phyloP scores from a whole-genome alignment of 129 eudicot genomes.

The Daucus carota region DH1_v3.0 NC_030382.2:27800501-27801000 shows the following conservation, averaged over 20 bases:
- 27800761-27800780: not conserved
- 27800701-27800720: not conserved
- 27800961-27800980: too few species aligned
- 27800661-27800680: not conserved
- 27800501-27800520: not conserved
- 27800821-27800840: not conserved
- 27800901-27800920: not conserved
- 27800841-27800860: not conserved
- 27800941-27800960: too few species aligned
- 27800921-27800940: too few species aligned
- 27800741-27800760: not conserved
- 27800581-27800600: not conserved
- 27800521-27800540: constrained; percentile 7
- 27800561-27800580: not conserved
- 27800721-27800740: not conserved
- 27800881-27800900: not conserved
- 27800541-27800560: not conserved
- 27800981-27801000: too few species aligned
- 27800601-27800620: not conserved
- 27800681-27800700: not conserved
- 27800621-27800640: not conserved
- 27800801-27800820: not conserved
- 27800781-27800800: not conserved
- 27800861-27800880: not conserved
- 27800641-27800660: constrained; percentile 14